Conservation (phyloP, 192 early-diverging fungal genomes). For the Podila verticillata region DNA sequence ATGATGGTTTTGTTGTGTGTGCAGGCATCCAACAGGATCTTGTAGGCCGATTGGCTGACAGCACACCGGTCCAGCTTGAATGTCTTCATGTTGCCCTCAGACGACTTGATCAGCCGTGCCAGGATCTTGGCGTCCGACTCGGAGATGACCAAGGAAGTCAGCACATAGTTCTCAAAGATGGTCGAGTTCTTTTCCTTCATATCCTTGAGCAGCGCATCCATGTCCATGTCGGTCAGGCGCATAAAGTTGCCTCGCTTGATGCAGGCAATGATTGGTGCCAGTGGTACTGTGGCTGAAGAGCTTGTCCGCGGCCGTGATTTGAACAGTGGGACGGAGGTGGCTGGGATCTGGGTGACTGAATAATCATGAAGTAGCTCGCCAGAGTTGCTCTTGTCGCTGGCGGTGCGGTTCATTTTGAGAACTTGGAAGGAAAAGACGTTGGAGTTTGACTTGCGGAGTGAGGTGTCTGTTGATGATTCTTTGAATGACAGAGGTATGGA, state of each 20-base stretch:
- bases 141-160: conserved; percentile 24
- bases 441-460: not conserved
- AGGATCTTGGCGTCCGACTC: conserved; percentile 32
- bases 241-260: conserved; percentile 36
- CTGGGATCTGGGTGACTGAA: not conserved
- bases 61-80: conserved; percentile 30
- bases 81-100: conserved; percentile 35
- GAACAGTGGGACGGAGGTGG: not conserved
- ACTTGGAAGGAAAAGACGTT: conserved; percentile 21
- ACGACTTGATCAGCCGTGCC: conserved; percentile 28
- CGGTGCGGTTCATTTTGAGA: conserved; percentile 1
- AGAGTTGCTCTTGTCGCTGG: not conserved
- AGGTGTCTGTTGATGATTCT: not conserved
- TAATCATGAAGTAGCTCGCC: not conserved
- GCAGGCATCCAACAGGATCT: conserved; percentile 28
- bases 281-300: not conserved
- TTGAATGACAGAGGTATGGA: conserved; percentile 12
- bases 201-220: conserved; percentile 17
- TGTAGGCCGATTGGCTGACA: conserved; percentile 39
- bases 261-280: conserved; percentile 13
- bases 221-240: conserved; percentile 16
- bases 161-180: conserved; percentile 17
- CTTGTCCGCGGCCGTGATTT: not conserved
- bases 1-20: conserved; percentile 38
- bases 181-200: conserved; percentile 38